Base-by-base conservation (phyloP, 768 basidiomycete genomes). In the Boletus eberwhitei region DNA sequence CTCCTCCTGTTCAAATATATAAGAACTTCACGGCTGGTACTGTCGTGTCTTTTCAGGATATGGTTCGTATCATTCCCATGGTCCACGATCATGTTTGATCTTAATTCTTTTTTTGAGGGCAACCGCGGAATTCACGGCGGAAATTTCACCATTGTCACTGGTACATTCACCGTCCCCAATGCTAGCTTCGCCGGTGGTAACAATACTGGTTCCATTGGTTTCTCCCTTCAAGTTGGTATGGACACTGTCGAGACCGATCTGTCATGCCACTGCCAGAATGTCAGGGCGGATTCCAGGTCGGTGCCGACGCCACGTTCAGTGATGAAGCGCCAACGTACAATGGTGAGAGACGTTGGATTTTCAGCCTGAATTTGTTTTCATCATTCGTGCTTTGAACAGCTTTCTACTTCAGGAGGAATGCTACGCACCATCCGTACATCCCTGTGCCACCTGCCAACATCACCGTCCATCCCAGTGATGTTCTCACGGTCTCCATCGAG, bases 181-280 rank as follows among this genome's bases (percentile, higher is more conserved):
- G n/a, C n/a, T n/a, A n/a, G n/a, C n/a, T n/a, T n/a, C n/a, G n/a
- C n/a, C n/a, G 29, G 8, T 9, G 2, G 29, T 29, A 29, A 29
- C 7, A 48, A 2, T 2, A 37, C 6, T 1, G 53, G 52, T n/a
- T n/a, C n/a, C n/a, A n/a, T n/a, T 35, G 57, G 54, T 26, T 55
- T 59, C 19, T 52, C 55, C 46, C 57, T 59, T 29, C 64, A 59
- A 57, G 55, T 66, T 29, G 62, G 64, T 31, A 64, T n/a, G n/a
- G n/a, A n/a, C n/a, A n/a, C n/a, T n/a, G n/a, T n/a, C n/a, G n/a
- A n/a, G n/a, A n/a, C n/a, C n/a, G n/a, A n/a, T n/a, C n/a, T n/a
- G n/a, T n/a, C n/a, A n/a, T n/a, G n/a, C n/a, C n/a, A n/a, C n/a
- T n/a, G n/a, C n/a, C n/a, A n/a, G n/a, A n/a, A n/a, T n/a, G n/a